phyloP scores from a whole-genome alignment of 2,329 filamentous ascomycete species.

The Aspergillus awamori region DNA sequence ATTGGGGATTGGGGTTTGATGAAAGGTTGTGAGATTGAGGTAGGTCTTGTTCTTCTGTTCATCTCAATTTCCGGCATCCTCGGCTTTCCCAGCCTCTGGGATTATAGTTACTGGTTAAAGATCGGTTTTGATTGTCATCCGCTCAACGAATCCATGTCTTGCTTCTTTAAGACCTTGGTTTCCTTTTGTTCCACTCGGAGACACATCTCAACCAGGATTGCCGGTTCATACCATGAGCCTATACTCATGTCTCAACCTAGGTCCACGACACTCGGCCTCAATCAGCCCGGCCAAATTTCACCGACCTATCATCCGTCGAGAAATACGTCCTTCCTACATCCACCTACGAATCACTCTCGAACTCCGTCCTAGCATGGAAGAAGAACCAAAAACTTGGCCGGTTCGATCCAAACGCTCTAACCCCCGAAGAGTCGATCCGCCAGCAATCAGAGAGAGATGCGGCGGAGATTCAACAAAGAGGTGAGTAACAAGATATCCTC shows the following conservation, averaged over 20 bases:
- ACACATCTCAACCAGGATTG: no score
- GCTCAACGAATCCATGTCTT: not conserved
- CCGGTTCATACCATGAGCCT: no score
- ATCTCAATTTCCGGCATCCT: not conserved
- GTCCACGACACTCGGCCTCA: constrained; percentile 78
- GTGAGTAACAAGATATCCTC: constrained; percentile 46
- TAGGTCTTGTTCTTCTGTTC: constrained; percentile 24
- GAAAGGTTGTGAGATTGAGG: constrained; percentile 49
- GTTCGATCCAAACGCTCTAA: constrained; percentile 83
- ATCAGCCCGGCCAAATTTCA: constrained; percentile 75
- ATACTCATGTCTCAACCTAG: constrained; percentile 48
- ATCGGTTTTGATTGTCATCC: not conserved
- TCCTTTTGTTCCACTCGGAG: no score
- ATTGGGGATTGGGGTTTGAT: constrained; percentile 54
- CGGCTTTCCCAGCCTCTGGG: not conserved
- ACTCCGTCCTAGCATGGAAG: constrained; percentile 95
- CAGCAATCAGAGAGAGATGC: constrained; percentile 62
- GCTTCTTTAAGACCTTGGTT: not conserved
- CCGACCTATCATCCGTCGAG: constrained; percentile 76
- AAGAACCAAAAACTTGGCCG: constrained; percentile 92
- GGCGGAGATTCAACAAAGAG: constrained; percentile 67
- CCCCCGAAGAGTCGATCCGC: constrained; percentile 71
- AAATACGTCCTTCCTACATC: constrained; percentile 88
- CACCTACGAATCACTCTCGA: constrained; percentile 81
- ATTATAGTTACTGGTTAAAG: not conserved